A percentile compares a stretch with the other conserved stretches of the same genome.
These are phyloP conservation scores for Kodamaea neixiangensis DNA, from an alignment of 805 yeast species.

Conservation along the genomic window DNA sequence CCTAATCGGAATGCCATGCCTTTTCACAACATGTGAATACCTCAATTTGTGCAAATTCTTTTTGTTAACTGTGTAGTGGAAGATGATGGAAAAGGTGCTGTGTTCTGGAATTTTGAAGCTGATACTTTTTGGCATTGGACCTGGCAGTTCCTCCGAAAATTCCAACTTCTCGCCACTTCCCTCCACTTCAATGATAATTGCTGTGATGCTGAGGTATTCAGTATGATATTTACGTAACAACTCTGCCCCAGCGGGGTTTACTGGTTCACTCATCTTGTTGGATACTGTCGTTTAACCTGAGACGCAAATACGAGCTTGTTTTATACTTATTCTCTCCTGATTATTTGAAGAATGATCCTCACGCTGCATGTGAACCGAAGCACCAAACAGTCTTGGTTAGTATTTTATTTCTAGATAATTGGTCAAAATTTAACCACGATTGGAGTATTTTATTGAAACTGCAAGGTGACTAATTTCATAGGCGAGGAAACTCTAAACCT, in stretches of 20 bases:
- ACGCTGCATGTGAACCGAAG: too few relatives aligned
- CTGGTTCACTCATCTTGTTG: not conserved
- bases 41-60: constrained; percentile 21
- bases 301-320: not conserved
- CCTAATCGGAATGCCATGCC: constrained; percentile 26
- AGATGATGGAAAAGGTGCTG: constrained; percentile 23
- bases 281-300: too few relatives aligned
- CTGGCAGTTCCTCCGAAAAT: constrained; percentile 24
- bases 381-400: too few relatives aligned
- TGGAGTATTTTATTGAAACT: too few relatives aligned
- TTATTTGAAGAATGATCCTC: too few relatives aligned
- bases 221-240: constrained; percentile 17
- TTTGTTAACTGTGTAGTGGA: constrained; percentile 23
- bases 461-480: too few relatives aligned
- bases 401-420: too few relatives aligned
- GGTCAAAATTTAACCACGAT: too few relatives aligned
- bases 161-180: constrained; percentile 24
- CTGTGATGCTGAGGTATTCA: constrained; percentile 25
- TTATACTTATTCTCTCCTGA: not conserved
- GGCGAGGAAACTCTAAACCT: too few relatives aligned
- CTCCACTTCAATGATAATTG: constrained; percentile 27
- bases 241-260: not conserved
- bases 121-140: constrained; percentile 23
- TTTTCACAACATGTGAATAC: constrained; percentile 30
- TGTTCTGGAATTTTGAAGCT: constrained; percentile 29